A percentile compares a stretch with the other conserved stretches of the same genome.
These are phyloP conservation scores for Solidago caesia DNA, from an alignment of 129 eudicot genomes.

Conservation along the genomic window DNA sequence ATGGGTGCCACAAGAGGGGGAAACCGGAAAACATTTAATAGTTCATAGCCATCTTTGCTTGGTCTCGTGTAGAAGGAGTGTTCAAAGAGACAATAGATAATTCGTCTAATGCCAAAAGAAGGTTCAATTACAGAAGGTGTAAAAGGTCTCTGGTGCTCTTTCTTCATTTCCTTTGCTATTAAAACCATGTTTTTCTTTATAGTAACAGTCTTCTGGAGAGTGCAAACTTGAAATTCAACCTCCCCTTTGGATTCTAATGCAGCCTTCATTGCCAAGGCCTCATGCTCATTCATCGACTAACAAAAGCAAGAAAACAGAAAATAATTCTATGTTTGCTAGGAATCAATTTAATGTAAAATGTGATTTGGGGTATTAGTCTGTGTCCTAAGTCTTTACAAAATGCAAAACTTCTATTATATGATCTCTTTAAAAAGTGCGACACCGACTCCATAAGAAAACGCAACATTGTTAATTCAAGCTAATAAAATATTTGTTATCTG, in stretches of 20 bases:
- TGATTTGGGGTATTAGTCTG: background rate
- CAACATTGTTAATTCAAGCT: no score
- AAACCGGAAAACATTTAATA: slow-evolving; percentile 61
- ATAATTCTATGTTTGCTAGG: no score
- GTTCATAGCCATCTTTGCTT: slow-evolving; percentile 71
- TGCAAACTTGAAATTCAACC: slow-evolving; percentile 59
- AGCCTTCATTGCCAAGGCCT: slow-evolving; percentile 67
- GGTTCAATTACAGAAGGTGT: slow-evolving; percentile 85
- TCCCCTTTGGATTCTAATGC: slow-evolving; percentile 61
- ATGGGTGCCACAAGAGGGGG: slow-evolving; percentile 76
- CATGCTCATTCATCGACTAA: slow-evolving; percentile 65
- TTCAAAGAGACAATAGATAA: slow-evolving; percentile 66
- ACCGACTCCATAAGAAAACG: no score
- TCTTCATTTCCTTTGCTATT: slow-evolving; percentile 57
- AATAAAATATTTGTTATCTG: no score
- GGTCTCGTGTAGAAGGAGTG: slow-evolving; percentile 69
- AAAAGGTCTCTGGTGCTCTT: slow-evolving; percentile 67
- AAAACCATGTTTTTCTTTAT: slow-evolving; percentile 58
- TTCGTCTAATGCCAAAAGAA: slow-evolving; percentile 75
- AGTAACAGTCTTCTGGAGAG: slow-evolving; percentile 48
- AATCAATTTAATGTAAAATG: no score
- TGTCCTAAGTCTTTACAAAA: background rate
- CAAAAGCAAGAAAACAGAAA: background rate
- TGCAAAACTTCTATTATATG: no score
- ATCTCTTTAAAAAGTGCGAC: no score